Conservation (phyloP, 257 asterid genomes). For the Paulownia fortunei region DNA sequence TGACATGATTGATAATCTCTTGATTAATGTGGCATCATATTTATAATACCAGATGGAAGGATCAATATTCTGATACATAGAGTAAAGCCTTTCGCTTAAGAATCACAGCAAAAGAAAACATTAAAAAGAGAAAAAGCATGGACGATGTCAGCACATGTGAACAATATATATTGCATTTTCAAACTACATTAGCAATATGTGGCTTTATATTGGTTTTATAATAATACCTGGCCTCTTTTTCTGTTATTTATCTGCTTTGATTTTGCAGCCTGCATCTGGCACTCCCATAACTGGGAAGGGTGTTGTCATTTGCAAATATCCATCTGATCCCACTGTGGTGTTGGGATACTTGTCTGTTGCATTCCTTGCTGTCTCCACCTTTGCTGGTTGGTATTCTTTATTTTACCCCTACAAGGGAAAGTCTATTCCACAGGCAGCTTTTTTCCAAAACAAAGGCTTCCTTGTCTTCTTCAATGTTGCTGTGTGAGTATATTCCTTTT, state of each 20-base stretch:
- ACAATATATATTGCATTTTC: neutral
- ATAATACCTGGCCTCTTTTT: neutral
- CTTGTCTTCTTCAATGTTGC: slow-evolving; percentile 70
- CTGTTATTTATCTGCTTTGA: slow-evolving; percentile 20
- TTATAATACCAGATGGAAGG: neutral
- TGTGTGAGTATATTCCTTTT: slow-evolving; percentile 55
- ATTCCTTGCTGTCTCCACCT: slow-evolving; percentile 58
- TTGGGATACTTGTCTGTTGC: slow-evolving; percentile 71
- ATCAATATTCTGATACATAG: slow-evolving; percentile 2
- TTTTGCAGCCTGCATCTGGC: slow-evolving; percentile 77
- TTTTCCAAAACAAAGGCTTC: slow-evolving; percentile 67
- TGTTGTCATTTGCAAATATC: slow-evolving; percentile 74
- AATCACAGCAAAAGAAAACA: neutral
- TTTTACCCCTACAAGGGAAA: slow-evolving; percentile 87
- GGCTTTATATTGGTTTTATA: neutral
- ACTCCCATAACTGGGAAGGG: slow-evolving; percentile 62
- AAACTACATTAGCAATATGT: neutral
- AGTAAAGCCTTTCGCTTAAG: neutral
- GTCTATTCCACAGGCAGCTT: slow-evolving; percentile 64
- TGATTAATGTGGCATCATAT: neutral
- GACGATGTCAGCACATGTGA: too few relatives aligned
- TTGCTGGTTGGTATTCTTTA: slow-evolving; percentile 64
- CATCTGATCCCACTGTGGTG: slow-evolving; percentile 65
- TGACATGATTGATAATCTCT: neutral
- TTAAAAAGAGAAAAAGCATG: neutral